Conservation (phyloP, 2,329 filamentous ascomycete species). For the Xylariales sp. region DNA sequence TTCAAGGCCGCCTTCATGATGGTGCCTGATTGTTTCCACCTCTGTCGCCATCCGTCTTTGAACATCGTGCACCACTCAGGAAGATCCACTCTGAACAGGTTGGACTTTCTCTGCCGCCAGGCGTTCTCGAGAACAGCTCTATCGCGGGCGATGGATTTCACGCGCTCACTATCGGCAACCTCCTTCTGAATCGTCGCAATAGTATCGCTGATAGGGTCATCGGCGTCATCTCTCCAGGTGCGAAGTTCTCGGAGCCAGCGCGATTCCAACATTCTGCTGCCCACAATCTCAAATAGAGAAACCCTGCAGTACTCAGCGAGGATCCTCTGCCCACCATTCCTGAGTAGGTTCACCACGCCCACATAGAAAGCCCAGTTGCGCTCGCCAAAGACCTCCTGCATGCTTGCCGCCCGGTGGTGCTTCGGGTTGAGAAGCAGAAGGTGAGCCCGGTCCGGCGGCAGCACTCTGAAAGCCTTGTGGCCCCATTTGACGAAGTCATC, state of each 20-base stretch:
- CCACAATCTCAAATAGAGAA: not conserved
- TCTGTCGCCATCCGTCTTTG: too few species aligned
- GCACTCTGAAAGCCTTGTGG: conserved; percentile 11
- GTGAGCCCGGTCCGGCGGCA: not conserved
- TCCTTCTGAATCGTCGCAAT: too few species aligned
- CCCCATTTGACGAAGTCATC: conserved; percentile 13
- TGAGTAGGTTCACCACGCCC: conserved; percentile 6
- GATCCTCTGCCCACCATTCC: conserved; percentile 4
- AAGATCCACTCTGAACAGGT: too few species aligned
- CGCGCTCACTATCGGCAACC: too few species aligned
- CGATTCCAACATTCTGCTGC: conserved; percentile 6
- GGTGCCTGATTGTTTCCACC: too few species aligned
- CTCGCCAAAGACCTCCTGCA: not conserved
- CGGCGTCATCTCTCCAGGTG: not conserved
- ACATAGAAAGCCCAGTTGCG: conserved; percentile 8
- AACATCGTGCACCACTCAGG: too few species aligned
- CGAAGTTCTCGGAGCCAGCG: conserved; percentile 1
- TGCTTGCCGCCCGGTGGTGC: not conserved
- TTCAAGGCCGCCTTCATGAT: not conserved
- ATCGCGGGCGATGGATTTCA: too few species aligned
- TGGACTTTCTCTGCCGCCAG: too few species aligned
- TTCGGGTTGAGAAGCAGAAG: not conserved
- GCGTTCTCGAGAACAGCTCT: too few species aligned
- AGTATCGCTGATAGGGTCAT: not conserved
- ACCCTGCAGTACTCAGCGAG: conserved; percentile 8